Base-by-base conservation (phyloP, 106 monocot genomes). In the Acanthochlamys bracteata region DNA sequence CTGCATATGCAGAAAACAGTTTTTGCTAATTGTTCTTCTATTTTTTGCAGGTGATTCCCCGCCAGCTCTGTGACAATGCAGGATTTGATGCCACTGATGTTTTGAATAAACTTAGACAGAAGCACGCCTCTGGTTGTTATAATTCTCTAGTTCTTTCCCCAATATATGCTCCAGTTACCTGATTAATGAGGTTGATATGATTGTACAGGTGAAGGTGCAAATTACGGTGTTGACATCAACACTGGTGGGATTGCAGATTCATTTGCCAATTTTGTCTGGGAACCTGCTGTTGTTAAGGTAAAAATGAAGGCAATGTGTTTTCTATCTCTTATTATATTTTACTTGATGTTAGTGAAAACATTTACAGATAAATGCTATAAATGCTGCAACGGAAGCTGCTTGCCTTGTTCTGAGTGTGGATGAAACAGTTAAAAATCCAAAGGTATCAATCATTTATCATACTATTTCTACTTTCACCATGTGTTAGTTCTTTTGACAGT, bases 41-140 rank as follows among this genome's bases (percentile, higher is more conserved):
- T 14, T 49, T 65, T 59, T 24, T 76, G 42, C 76, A 96, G 96
- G 75, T 96, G 43, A 96, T 96, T 74, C 96, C 96, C 53, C 75
- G 96, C 9, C 96, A 96, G 70, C 88, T 96, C 16, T 91, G 91
- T 74, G 96, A 91, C 63, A 91, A 91, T 79, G 96, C 96, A 80
- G 96, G 96, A 49, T 96, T 91, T 81, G 96, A 98, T 81, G 91
- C 96, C 20, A 98, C 88, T 60, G 91, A 92, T 73, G 85, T 98
- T 24, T 60, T 98, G 65, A 98, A 98, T 74, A 98, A 98, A 74
- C 96, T 98, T 57, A 78, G 88, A 52, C 84, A 88, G 79, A 91
- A 98, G 33, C 96, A 98, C 80, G 96, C 96, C n/a, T 82, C 85
- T 67, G 96, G 96, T 88, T 60, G 74, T 25, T 22, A 24, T 63